Conservation (phyloP, 2,329 filamentous ascomycete species). For the Nemania sp. region DNA sequence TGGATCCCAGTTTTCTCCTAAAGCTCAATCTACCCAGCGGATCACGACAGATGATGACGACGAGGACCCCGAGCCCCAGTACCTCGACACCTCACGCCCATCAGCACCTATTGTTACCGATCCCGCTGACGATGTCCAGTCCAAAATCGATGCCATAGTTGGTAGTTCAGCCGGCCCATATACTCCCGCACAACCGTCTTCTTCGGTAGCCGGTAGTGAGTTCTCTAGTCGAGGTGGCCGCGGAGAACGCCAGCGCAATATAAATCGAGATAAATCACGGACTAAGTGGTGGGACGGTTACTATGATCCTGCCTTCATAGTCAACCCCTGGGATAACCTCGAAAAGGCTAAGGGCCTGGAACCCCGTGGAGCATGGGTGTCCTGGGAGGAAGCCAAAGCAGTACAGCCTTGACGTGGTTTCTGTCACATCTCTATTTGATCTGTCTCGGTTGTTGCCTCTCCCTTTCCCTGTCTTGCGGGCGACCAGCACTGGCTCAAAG, state of each 20-base stretch:
- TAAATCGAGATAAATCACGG: constrained; percentile 52
- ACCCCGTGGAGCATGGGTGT: constrained; percentile 61
- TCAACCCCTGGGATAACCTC: constrained; percentile 77
- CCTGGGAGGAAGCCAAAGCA: constrained; percentile 49
- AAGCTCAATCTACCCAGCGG: constrained; percentile 10
- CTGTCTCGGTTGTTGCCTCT: background rate
- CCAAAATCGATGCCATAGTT: constrained; percentile 47
- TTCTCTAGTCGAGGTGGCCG: constrained; percentile 33
- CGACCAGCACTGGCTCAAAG: constrained; percentile 9
- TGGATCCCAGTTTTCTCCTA: constrained; percentile 33
- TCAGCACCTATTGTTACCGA: constrained; percentile 39
- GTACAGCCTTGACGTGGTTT: constrained; percentile 24
- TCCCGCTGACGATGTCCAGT: constrained; percentile 39
- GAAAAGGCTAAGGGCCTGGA: constrained; percentile 62
- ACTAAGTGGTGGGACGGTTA: constrained; percentile 73
- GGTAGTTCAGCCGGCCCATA: constrained; percentile 30
- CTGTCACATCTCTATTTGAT: constrained; percentile 3
- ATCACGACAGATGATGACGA: constrained; percentile 10
- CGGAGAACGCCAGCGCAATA: constrained; percentile 37
- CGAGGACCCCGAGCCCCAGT: constrained; percentile 47
- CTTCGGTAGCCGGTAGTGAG: constrained; percentile 14
- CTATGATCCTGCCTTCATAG: constrained; percentile 76
- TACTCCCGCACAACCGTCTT: constrained; percentile 20
- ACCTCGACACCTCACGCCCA: constrained; percentile 52
- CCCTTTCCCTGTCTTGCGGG: background rate